Evolutionary conservation across 2,329 filamentous ascomycete genomes (phyloP).

Genomic region (Alternaria ventricosa): DNA sequence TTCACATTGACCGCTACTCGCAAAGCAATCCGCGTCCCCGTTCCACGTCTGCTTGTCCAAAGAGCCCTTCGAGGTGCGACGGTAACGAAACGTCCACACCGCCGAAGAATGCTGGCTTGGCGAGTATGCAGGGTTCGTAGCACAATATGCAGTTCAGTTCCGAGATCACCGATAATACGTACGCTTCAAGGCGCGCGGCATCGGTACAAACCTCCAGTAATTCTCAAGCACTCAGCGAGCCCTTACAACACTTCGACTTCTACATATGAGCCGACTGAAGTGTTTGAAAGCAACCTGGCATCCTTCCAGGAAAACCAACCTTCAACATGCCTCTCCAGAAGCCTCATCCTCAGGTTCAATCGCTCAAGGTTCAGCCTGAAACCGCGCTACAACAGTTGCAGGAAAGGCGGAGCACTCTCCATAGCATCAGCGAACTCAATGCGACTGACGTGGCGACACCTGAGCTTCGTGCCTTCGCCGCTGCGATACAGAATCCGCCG

Average conservation of each 20-base stretch:
- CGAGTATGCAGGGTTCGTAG: conserved; percentile 23
- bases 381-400: conserved; percentile 17
- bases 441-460: conserved; percentile 16
- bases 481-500: conserved; percentile 4
- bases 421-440: conserved; percentile 39
- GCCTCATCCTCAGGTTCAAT: conserved; percentile 11
- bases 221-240: background rate
- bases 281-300: background rate
- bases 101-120: conserved; percentile 14
- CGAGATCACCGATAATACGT: conserved; percentile 15
- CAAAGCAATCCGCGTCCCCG: conserved; percentile 9
- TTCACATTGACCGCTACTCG: conserved; percentile 4
- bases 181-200: conserved; percentile 12
- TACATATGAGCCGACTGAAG: fast-evolving
- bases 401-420: conserved; percentile 34
- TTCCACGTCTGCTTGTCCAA: conserved; percentile 20
- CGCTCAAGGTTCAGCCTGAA: background rate
- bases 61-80: conserved; percentile 21
- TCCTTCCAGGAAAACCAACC: background rate
- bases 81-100: conserved; percentile 18
- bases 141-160: conserved; percentile 27
- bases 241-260: fast-evolving
- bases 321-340: conserved; percentile 30
- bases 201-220: background rate
- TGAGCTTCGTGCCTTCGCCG: conserved; percentile 17